Base-by-base conservation (phyloP, 192 early-diverging fungal genomes). In the Paraglomus occultum region DNA sequence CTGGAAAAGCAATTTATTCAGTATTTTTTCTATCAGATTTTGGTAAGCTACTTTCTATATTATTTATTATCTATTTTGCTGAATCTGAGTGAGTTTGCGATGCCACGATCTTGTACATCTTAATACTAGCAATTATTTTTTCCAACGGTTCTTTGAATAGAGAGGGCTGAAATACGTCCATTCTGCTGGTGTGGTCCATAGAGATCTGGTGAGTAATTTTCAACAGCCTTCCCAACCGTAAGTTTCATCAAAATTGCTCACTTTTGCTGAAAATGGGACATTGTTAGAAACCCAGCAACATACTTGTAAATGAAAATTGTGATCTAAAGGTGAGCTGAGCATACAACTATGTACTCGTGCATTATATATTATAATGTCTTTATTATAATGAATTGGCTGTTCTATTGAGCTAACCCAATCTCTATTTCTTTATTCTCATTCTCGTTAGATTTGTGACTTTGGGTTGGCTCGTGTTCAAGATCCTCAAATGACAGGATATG, bases 401-500 rank as follows among this genome's bases (percentile, higher is more conserved):
- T 3, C 1, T 15, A 51, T 18, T 18, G 51, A 51, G 51, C 51
- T 51, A 18, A 51, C 51, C 15, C 15, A 31, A 31, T 31, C 31
- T 31, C 31, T 31, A 31, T 31, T 31, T 31, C 31, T 31, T 31
- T 31, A 18, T 17, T 51, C 51, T 18, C 15, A 51, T 18, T 2
- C 15, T 18, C 23, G 8, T 31, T 70, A 81, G 84, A 99, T 99
- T 72, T 97, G 95, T 79, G 96, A 99, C 78, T 95, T 99, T 78
- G 96, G 96, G 5, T 77, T 99, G 51, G 96, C 96, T 4, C 90
- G 96, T 69, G 89, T 96, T 50, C 91, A 94, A 69, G 95, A 96
- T 70, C 89, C 90, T 67, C 92, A 95, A 76, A 97, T 97, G 95
- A 97, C 95, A 20, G 95, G 95, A 31, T 99, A 99, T 78, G 96